Evolutionary conservation across 2,329 filamentous ascomycete species (phyloP).

Genomic region (Sclerotinia glacialis): DNA sequence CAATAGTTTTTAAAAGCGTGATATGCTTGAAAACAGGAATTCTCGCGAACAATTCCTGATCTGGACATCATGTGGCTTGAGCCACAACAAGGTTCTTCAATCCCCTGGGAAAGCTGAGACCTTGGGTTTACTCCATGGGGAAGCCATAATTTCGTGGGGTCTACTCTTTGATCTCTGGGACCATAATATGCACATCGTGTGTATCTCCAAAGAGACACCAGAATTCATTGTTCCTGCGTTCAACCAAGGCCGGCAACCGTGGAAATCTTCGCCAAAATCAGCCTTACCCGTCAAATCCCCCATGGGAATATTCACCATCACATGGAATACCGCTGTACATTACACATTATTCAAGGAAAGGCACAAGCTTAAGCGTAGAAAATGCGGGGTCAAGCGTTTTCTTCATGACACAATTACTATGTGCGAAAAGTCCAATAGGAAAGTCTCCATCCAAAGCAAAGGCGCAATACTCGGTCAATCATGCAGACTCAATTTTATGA

Average conservation of each 20-base stretch:
- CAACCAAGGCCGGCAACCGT: slow-evolving; percentile 6
- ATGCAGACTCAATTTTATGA: slow-evolving; percentile 20
- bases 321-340: background rate
- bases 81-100: slow-evolving; percentile 6
- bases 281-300: slow-evolving; percentile 17
- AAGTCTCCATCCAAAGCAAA: slow-evolving; percentile 6
- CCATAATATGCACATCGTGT: slow-evolving; percentile 8
- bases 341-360: slow-evolving; percentile 1
- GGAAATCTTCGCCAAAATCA: slow-evolving; percentile 17
- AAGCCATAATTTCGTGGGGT: background rate
- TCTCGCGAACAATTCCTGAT: slow-evolving; percentile 16
- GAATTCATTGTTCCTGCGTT: slow-evolving; percentile 18
- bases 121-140: background rate
- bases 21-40: slow-evolving; percentile 11
- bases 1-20: background rate
- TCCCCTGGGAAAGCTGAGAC: background rate
- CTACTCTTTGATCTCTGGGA: background rate
- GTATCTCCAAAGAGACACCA: background rate
- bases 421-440: background rate
- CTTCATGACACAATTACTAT: background rate
- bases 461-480: slow-evolving; percentile 12
- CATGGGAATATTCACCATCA: background rate
- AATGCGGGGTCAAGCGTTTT: background rate
- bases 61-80: slow-evolving; percentile 18
- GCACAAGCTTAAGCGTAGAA: background rate